These are phyloP conservation scores for Metarhizium rileyi DNA, from an alignment of 2,329 filamentous ascomycete genomes.

Conservation along the genomic window DNA sequence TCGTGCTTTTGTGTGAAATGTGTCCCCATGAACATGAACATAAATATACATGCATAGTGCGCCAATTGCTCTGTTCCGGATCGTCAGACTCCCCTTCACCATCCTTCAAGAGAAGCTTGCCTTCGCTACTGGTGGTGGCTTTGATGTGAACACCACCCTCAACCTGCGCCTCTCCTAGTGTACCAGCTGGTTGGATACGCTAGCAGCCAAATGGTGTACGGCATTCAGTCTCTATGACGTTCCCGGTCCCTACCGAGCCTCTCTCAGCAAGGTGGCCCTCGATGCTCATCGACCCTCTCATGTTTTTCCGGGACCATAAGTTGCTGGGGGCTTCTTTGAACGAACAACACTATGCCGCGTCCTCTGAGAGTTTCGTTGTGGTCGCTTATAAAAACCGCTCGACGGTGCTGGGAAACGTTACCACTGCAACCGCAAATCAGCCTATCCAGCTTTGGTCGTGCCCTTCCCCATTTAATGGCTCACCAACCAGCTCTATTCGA, in stretches of 20 bases:
- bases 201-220: neutral
- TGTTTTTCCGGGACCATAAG: neutral
- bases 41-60: no score
- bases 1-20: no score
- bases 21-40: no score
- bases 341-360: no score
- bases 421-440: no score
- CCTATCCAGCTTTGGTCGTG: neutral
- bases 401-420: no score
- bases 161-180: neutral
- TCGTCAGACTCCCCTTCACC: neutral
- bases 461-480: neutral
- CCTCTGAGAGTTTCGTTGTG: no score
- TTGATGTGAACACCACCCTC: neutral
- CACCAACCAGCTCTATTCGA: neutral
- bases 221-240: neutral
- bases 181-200: neutral
- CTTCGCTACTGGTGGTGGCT: neutral
- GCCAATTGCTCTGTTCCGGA: no score
- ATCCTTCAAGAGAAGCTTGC: neutral
- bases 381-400: no score
- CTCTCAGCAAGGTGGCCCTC: neutral
- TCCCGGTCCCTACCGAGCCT: neutral
- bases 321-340: neutral
- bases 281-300: neutral